A percentile compares a stretch with the other conserved stretches of the same genome.
phyloP scores from a whole-genome alignment of 2,329 filamentous ascomycete genomes.

The Neofusicoccum parvum region DNA sequence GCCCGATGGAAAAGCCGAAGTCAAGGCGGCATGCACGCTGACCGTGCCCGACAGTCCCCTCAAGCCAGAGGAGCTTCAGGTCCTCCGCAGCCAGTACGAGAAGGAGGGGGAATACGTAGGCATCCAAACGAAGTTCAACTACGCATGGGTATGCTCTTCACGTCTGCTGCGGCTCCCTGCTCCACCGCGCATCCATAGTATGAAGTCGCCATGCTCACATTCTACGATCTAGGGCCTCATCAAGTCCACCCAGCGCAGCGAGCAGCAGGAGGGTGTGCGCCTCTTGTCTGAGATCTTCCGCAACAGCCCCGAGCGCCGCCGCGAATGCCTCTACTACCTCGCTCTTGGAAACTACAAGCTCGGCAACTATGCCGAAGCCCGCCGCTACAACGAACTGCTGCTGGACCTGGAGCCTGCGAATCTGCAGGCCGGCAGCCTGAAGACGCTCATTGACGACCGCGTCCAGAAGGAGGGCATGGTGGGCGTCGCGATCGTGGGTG shows the following conservation, averaged over 20 bases:
- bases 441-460: constrained; percentile 89
- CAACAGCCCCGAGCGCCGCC: constrained; percentile 84
- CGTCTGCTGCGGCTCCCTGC: neutral
- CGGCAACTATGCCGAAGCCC: constrained; percentile 92
- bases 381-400: constrained; percentile 90
- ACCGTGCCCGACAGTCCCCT: constrained; percentile 64
- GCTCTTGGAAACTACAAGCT: constrained; percentile 98
- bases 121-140: constrained; percentile 99
- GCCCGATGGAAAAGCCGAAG: neutral
- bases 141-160: constrained; percentile 78
- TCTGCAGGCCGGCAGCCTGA: constrained; percentile 84
- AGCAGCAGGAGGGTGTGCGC: constrained; percentile 93
- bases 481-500: constrained; percentile 92
- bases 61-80: constrained; percentile 87
- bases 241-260: constrained; percentile 79
- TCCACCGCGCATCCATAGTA: neutral
- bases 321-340: constrained; percentile 98
- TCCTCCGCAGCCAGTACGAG: constrained; percentile 91
- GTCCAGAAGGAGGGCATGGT: constrained; percentile 92
- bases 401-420: constrained; percentile 90
- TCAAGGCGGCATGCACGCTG: neutral
- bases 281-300: constrained; percentile 97
- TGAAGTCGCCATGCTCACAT: neutral
- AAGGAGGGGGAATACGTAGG: constrained; percentile 97
- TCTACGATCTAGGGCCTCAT: constrained; percentile 73